A percentile compares a stretch with the other conserved stretches of the same genome.
These are phyloP conservation scores for Euptelea pleiosperma DNA, from an alignment of 164 flowering plant species.

Conservation along the genomic window DNA sequence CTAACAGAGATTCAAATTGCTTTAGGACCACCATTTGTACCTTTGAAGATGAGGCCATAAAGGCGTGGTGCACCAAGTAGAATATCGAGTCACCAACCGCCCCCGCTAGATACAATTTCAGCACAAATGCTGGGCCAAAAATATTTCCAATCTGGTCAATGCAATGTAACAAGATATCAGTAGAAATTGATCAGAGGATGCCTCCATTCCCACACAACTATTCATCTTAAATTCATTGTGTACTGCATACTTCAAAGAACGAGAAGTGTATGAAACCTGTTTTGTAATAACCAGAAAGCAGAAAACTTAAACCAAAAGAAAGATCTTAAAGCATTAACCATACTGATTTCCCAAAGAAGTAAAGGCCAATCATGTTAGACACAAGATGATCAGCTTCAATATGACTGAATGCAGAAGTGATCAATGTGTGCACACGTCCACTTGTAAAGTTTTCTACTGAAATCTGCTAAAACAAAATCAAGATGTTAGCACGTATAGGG, in stretches of 20 bases:
- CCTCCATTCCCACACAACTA: neutral
- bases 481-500: slow-evolving; percentile 3
- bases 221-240: neutral
- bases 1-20: no score
- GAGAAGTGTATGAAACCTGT: no score
- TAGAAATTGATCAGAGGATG: neutral
- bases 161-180: slow-evolving; percentile 7
- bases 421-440: slow-evolving; percentile 78
- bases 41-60: slow-evolving; percentile 40
- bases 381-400: slow-evolving; percentile 50
- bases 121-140: slow-evolving; percentile 72
- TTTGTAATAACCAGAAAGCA: neutral
- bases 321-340: slow-evolving; percentile 16
- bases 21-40: no score
- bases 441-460: slow-evolving; percentile 66
- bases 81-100: slow-evolving; percentile 82
- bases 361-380: slow-evolving; percentile 88
- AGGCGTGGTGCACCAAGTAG: slow-evolving; percentile 64
- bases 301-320: slow-evolving; percentile 1
- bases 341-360: slow-evolving; percentile 82
- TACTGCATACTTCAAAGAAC: neutral
- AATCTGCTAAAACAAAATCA: slow-evolving; percentile 44
- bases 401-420: slow-evolving; percentile 93
- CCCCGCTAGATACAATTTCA: slow-evolving; percentile 84
- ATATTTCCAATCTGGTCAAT: slow-evolving; percentile 53